These are phyloP conservation scores for Melaleuca alternifolia DNA, from an alignment of 345 rosid genomes.

Conservation along the genomic window DNA sequence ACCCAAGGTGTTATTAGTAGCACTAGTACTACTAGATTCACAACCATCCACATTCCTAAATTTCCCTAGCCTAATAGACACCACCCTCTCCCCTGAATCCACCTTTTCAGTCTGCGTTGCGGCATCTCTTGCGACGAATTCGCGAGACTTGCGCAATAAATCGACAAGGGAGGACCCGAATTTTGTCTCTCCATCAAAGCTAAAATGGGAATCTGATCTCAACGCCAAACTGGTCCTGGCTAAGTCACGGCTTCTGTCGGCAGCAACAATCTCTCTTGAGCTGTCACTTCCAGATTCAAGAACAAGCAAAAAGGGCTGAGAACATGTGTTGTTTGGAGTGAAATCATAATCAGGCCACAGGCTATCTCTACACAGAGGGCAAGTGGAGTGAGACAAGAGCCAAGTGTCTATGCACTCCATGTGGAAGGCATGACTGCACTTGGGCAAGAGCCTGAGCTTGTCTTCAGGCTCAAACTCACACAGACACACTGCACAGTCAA, in stretches of 20 bases:
- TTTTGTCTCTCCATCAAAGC: constrained; percentile 17
- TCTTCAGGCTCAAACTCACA: constrained; percentile 89
- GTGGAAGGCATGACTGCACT: constrained; percentile 98
- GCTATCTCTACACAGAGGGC: constrained; percentile 86
- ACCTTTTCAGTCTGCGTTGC: background rate
- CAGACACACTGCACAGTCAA: constrained; percentile 97
- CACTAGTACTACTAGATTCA: constrained; percentile 23
- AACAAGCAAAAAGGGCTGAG: constrained; percentile 55
- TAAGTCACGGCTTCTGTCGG: constrained; percentile 26
- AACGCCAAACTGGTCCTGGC: constrained; percentile 16
- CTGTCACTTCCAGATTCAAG: constrained; percentile 91
- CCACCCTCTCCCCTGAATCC: constrained; percentile 48
- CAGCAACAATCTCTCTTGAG: constrained; percentile 50
- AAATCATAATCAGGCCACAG: constrained; percentile 71
- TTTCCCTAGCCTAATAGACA: constrained; percentile 84
- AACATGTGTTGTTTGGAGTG: constrained; percentile 27
- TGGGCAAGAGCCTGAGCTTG: constrained; percentile 87
- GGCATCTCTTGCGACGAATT: constrained; percentile 5
- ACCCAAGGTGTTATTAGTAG: constrained; percentile 32
- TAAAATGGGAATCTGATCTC: constrained; percentile 36
- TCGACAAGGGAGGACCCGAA: constrained; percentile 36
- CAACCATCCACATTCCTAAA: constrained; percentile 58
- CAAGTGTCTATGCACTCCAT: constrained; percentile 97
- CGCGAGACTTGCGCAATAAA: constrained; percentile 19
- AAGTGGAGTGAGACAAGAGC: constrained; percentile 97